Base-by-base conservation (phyloP, 768 basidiomycete species). In the Hydnum rufescens region DNA sequence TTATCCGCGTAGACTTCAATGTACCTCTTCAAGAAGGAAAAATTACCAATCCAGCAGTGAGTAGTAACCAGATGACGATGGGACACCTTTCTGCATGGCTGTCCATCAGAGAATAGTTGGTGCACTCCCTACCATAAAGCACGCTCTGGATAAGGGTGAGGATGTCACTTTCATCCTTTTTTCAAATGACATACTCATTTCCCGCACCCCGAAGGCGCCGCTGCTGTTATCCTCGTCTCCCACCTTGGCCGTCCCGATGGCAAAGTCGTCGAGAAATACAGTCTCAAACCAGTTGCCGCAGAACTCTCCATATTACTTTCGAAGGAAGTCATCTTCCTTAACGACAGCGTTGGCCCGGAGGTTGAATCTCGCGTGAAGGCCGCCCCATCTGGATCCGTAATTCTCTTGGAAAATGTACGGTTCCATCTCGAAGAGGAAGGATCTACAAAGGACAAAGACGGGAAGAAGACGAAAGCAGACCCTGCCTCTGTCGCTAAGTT, bases 351-450 rank as follows among this genome's bases (percentile, higher is more conserved):
- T 53, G 93, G 92, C 30, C 70, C 78, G 43, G 80, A 87, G 5
- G 77, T 86, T 58, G 87, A 96, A 67, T 69, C 77, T 51, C 75
- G 78, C 43, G 82, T 95, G 57, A 72, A 76, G 59, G 69, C 65
- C 39, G 80, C 83, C 3, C 61, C 74, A 29, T 59, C 67, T 47
- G 83, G 92, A 48, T 72, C 82, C 42, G 67, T 88, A 59, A 77
- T 97, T 68, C 75, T 99, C 54, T 78, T 99, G 62, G 93, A 99
- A 70, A 99, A 99, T 69, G 72, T 99, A 51, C 84, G 93, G 55
- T 99, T 95, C 78, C 88, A 97, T 67, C 89, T 88, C 58, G 93
- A 93, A 62, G 93, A 99, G 69, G 93, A 99, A 67, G 93, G 93
- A 22, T 85, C 82, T 44, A 74, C 75, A 60, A 93, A 93, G 70